Evolutionary conservation across 129 eudicot species (phyloP).

Genomic region (Centrapalus pauciflorus): DNA sequence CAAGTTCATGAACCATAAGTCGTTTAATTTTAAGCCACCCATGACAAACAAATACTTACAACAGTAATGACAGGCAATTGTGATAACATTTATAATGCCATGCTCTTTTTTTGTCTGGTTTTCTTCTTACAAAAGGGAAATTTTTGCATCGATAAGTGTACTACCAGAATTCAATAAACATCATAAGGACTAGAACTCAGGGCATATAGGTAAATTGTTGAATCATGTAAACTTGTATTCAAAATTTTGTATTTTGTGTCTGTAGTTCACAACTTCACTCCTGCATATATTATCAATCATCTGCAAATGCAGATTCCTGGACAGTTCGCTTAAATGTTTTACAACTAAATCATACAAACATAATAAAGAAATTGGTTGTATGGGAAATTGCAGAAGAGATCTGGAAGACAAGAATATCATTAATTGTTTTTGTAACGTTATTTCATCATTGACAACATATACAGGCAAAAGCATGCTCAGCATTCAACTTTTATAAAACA

Average conservation of each 20-base stretch:
- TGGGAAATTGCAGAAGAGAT: no score
- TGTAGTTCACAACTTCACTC: slow-evolving; percentile 63
- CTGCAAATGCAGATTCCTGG: background rate
- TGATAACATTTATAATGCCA: background rate
- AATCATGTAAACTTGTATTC: background rate
- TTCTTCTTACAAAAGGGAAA: background rate
- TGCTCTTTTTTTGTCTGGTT: background rate
- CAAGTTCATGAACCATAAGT: slow-evolving; percentile 50
- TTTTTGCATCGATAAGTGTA: background rate
- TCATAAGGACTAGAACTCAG: background rate
- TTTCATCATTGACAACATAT: no score
- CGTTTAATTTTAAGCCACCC: background rate
- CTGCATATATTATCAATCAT: background rate
- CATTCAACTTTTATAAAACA: no score
- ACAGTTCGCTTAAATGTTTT: background rate
- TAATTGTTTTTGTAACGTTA: no score
- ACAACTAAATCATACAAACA: background rate
- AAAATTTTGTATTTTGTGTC: background rate
- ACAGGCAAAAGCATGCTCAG: no score
- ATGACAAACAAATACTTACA: background rate
- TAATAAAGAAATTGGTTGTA: background rate
- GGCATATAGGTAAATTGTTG: background rate
- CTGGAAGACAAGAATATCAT: no score
- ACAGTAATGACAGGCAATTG: background rate
- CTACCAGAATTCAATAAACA: background rate